A percentile compares a stretch with the other conserved stretches of the same genome.
Conservation (phyloP, 257 asterid species). For the Nicotiana tomentosiformis region DNA sequence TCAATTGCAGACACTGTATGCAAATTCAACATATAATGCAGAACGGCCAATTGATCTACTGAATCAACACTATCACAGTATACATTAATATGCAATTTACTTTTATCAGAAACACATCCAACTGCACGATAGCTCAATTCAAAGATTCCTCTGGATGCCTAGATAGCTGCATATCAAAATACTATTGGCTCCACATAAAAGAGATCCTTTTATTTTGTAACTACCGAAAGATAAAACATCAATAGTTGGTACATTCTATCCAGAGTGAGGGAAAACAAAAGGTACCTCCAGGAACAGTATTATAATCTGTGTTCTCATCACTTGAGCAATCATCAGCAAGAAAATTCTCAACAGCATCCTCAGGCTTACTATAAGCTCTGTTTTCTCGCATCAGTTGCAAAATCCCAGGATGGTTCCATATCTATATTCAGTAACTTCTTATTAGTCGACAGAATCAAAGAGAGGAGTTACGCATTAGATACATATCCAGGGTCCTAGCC, state of each 20-base stretch:
- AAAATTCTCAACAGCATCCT: constrained; percentile 53
- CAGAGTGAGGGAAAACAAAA: neutral
- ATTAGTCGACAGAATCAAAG: neutral
- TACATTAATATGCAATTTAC: neutral
- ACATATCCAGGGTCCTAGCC: neutral
- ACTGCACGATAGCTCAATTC: neutral
- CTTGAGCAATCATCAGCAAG: constrained; percentile 80
- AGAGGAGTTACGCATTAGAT: neutral
- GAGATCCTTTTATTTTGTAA: neutral
- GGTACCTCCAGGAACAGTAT: constrained; percentile 76
- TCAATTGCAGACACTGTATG: neutral
- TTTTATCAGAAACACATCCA: neutral
- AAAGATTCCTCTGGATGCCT: neutral
- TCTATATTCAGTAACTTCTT: constrained; percentile 36
- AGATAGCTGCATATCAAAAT: neutral
- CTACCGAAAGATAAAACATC: neutral
- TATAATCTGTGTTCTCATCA: constrained; percentile 73
- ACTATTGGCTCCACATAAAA: neutral
- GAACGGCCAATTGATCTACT: neutral
- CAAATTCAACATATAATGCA: constrained; percentile 1
- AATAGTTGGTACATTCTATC: neutral
- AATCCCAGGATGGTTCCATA: constrained; percentile 99
- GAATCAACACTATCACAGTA: neutral
- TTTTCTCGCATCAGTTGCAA: constrained; percentile 78
- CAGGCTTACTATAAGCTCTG: constrained; percentile 58